Percentiles rank a stretch among this genome's conserved stretches.
phyloP scores from a whole-genome alignment of 768 basidiomycete genomes.

The Termitomyces heimii region DNA sequence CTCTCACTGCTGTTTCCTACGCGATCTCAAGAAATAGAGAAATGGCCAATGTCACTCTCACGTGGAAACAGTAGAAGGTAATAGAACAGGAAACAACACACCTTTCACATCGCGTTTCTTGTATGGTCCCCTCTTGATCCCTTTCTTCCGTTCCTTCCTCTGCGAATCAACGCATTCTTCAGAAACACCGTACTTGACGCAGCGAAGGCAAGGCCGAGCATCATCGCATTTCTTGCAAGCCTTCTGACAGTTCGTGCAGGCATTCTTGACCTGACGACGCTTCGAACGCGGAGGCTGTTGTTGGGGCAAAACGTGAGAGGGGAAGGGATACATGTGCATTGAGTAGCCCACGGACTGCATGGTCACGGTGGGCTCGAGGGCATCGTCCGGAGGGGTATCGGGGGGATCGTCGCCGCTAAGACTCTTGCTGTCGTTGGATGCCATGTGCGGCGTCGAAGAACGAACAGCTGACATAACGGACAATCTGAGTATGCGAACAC shows the following conservation, averaged over 20 bases:
- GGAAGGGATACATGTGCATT: constrained; percentile 70
- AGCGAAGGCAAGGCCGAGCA: constrained; percentile 87
- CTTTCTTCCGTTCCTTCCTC: constrained; percentile 89
- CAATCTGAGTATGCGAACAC: constrained; percentile 13
- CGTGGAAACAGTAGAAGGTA: constrained; percentile 14
- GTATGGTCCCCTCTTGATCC: constrained; percentile 84
- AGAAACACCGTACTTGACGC: constrained; percentile 83
- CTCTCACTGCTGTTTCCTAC: constrained; percentile 50
- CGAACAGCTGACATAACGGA: constrained; percentile 18
- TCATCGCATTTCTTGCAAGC: constrained; percentile 92
- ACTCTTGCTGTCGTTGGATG: constrained; percentile 25
- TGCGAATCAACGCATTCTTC: constrained; percentile 89
- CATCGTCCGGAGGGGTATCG: constrained; percentile 26
- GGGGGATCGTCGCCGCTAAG: constrained; percentile 27
- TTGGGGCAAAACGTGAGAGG: constrained; percentile 36
- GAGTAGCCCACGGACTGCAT: constrained; percentile 48
- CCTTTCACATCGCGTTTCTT: constrained; percentile 94
- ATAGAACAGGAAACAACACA: constrained; percentile 32
- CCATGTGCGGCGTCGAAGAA: constrained; percentile 18
- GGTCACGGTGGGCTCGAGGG: constrained; percentile 24
- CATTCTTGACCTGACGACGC: constrained; percentile 86
- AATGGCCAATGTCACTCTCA: constrained; percentile 21
- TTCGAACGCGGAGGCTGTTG: constrained; percentile 61
- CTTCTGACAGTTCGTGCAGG: constrained; percentile 87
- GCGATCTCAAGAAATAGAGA: constrained; percentile 49